phyloP scores from a whole-genome alignment of 768 basidiomycete species.

The Termitomyces sp. region DNA sequence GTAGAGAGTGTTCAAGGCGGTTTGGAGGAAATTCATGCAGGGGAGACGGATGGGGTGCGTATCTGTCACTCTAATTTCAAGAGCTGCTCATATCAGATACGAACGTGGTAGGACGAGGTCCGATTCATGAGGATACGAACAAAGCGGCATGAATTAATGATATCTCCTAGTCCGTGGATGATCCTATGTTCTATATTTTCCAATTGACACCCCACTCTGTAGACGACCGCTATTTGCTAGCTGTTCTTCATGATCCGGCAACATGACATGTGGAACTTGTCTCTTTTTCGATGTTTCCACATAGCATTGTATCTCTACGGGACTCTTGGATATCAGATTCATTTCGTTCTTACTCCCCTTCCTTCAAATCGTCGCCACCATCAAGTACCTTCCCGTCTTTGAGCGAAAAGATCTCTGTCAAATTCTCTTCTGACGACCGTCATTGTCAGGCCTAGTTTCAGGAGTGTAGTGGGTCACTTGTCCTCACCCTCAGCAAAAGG shows the following conservation, averaged over 20 bases:
- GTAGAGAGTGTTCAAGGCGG: slow-evolving; percentile 78
- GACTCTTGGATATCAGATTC: slow-evolving; percentile 7
- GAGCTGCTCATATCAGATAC: background rate
- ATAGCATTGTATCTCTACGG: slow-evolving; percentile 4
- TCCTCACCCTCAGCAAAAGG: background rate
- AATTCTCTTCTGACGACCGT: background rate
- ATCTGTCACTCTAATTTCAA: background rate
- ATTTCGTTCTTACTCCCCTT: background rate
- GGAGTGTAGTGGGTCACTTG: too few species aligned
- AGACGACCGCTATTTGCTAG: slow-evolving; percentile 81
- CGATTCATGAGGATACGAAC: slow-evolving; percentile 90
- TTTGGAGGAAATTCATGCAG: slow-evolving; percentile 68
- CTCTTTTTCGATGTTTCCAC: background rate
- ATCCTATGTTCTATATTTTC: background rate
- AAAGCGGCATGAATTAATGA: slow-evolving; percentile 89
- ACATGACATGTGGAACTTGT: slow-evolving; percentile 21
- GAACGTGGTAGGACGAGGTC: slow-evolving; percentile 64
- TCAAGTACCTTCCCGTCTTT: background rate
- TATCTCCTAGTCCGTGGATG: slow-evolving; percentile 72
- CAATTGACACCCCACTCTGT: background rate
- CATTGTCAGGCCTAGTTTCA: background rate
- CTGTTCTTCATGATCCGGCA: slow-evolving; percentile 78
- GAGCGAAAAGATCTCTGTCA: background rate
- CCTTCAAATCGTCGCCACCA: too few species aligned
- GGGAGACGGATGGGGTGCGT: slow-evolving; percentile 22